A percentile compares a stretch with the other conserved stretches of the same genome.
Conservation (phyloP, 2,329 filamentous ascomycete genomes). For the Biscogniauxia sp. region DNA sequence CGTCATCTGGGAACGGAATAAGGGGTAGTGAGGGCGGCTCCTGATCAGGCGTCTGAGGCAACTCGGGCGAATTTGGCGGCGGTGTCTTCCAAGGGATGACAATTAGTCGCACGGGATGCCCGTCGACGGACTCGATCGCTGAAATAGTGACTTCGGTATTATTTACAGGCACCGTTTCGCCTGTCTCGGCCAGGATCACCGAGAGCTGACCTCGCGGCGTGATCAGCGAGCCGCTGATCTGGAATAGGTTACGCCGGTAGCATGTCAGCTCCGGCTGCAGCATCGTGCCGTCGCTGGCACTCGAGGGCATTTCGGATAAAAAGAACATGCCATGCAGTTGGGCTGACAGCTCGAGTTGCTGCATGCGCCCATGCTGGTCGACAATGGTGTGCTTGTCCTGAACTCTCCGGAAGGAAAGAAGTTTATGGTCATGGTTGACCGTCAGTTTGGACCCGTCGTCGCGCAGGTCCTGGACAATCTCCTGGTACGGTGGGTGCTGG, state of each 20-base stretch:
- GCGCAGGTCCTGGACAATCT: constrained; percentile 59
- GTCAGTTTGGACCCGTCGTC: constrained; percentile 57
- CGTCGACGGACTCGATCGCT: constrained; percentile 92
- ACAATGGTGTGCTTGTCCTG: constrained; percentile 61
- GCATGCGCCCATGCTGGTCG: constrained; percentile 57
- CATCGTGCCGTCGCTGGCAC: constrained; percentile 53
- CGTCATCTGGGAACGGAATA: constrained; percentile 63
- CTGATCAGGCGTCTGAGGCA: constrained; percentile 67
- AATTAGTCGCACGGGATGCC: constrained; percentile 87
- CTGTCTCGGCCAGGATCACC: constrained; percentile 72
- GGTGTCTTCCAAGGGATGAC: constrained; percentile 98
- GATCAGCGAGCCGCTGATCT: constrained; percentile 87
- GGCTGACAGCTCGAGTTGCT: constrained; percentile 62
- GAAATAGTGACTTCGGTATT: constrained; percentile 85
- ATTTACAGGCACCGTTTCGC: constrained; percentile 78
- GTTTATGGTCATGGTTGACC: constrained; percentile 60
- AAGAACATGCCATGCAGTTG: constrained; percentile 91
- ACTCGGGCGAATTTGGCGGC: constrained; percentile 70
- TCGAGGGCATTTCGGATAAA: constrained; percentile 73
- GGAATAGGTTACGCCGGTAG: constrained; percentile 93
- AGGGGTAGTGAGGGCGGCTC: constrained; percentile 82
- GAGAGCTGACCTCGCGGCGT: constrained; percentile 75
- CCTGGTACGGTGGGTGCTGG: constrained; percentile 55
- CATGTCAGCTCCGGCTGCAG: constrained; percentile 85
- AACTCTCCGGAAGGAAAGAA: constrained; percentile 55